Base-by-base conservation (phyloP, 164 flowering plant genomes). In the Tinospora cordifolia region DNA sequence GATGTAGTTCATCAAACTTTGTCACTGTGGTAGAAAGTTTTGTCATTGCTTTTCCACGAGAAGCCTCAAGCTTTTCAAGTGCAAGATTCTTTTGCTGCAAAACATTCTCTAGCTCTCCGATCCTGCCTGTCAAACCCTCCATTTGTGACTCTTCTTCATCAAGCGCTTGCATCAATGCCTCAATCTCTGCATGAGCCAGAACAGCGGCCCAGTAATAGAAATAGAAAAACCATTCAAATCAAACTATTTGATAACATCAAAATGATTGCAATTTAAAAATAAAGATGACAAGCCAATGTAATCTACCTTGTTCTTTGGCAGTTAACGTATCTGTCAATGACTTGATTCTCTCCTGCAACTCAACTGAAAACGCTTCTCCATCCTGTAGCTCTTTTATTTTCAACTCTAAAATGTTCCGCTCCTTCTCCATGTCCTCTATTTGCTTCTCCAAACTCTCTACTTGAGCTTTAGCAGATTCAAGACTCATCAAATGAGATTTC, bases 1-100 rank as follows among this genome's bases (percentile, higher is more conserved):
- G 81, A 81, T 88, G 98, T 76, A 95, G 90, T 79, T 95, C 99
- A 75, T 95, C 95, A 80, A 95, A 95, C 79, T 88, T 95, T 80
- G 76, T 80, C 75, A 92, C 87, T 21, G 99, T 91, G 59, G 90
- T 77, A 10, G 93, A 84, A 75, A 89, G 93, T 79, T 88, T 94
- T 76, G 86, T 86, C 77, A 84, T 60, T 74, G 85, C 84, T 83
- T 95, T 95, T 22, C 81, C 87, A 26, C 88, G 91, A 73, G 98
- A 86, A 74, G 85, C 84, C 82, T 92, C 94, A 71, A 89, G 83
- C 79, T 81, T 84, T 77, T 87, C 90, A 70, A 90, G 57, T 36
- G 83, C 91, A 46, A 79, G 46, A 73, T 86, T 81, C 82, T 90
- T 95, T 73, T 86, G 84, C 26, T 79, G 83, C 80, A 88, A 44